These are phyloP conservation scores for Acer negundo DNA, from an alignment of 345 rosid genomes.

Conservation along the genomic window DNA sequence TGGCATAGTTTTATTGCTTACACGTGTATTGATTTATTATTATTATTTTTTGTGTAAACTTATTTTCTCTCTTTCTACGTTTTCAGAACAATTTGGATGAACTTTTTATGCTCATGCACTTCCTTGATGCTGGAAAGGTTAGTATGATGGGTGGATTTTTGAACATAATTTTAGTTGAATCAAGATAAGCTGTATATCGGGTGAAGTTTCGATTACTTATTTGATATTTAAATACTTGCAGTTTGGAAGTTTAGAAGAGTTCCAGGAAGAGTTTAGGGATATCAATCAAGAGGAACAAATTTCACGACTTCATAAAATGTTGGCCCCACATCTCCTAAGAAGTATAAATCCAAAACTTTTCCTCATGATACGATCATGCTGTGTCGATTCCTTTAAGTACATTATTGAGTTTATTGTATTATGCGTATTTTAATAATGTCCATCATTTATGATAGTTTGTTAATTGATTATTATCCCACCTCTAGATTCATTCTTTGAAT, in stretches of 20 bases:
- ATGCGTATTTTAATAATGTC: not conserved
- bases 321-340: slow-evolving; percentile 98
- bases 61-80: slow-evolving; percentile 24
- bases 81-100: slow-evolving; percentile 99
- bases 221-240: slow-evolving; percentile 42
- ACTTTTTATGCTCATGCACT: slow-evolving; percentile 99
- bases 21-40: slow-evolving; percentile 6
- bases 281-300: slow-evolving; percentile 99
- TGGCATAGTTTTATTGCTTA: not conserved
- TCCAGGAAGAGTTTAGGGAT: slow-evolving; percentile 96
- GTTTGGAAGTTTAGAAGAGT: slow-evolving; percentile 98
- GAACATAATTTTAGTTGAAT: slow-evolving; percentile 8
- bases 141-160: slow-evolving; percentile 25
- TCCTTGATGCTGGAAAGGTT: slow-evolving; percentile 99
- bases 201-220: slow-evolving; percentile 11
- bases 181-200: slow-evolving; percentile 19
- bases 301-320: slow-evolving; percentile 93
- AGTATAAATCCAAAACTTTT: slow-evolving; percentile 51
- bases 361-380: slow-evolving; percentile 4
- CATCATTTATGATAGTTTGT: slow-evolving; percentile 5
- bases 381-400: slow-evolving; percentile 18
- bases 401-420: not conserved
- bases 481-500: not conserved
- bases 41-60: slow-evolving; percentile 1
- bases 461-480: not conserved